Base-by-base conservation (phyloP, 352 stramenopile species). In the Pythium volutum region DNA sequence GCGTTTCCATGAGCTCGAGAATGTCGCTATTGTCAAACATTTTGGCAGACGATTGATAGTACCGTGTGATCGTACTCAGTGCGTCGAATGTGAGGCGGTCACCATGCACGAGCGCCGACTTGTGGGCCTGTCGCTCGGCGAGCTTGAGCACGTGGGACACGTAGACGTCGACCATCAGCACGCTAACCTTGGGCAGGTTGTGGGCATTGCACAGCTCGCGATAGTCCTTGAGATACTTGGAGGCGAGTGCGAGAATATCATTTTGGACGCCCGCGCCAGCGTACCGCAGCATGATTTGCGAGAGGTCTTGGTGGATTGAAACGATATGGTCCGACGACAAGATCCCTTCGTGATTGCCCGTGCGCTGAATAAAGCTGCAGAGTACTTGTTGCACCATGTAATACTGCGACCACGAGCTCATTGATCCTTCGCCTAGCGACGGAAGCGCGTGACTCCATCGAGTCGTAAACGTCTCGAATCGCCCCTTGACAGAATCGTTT, bases 21-120 rank as follows among this genome's bases (percentile, higher is more conserved):
- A 94, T 83, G 52, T 94, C 84, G 18, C 76, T 62, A 46, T 91
- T 94, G 52, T 92, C 82, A 55, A 94, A 94, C 75, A 92, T 84
- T 36, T 87, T 85, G 18, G 79, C 87, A 22, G 84, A 73, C 1
- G 84, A 85, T 38, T 87, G 72, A 48, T 88, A 92, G 60, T 94
- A 94, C 38, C 73, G 61, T 16, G 75, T 75, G 33, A 90, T 76
- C 18, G 79, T 41, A 20, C 67, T 77, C 10, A 87, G 51, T 0
- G 77, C 75, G 18, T 73, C 74, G 9, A 66, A 41, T 45, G 59
- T 34, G 22, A 55, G 31, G 11, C 73, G 29, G 15, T 62, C 67
- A 7, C 47, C 42, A 18, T 42, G 52, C 31, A 15, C 31, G 45
- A 46, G 23, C 0, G 53, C 62, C 0, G 64, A 64, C 57, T 80